These are phyloP conservation scores for Ganoderma boninense DNA, from an alignment of 1,284 basidiomycete genomes.

Conservation along the genomic window DNA sequence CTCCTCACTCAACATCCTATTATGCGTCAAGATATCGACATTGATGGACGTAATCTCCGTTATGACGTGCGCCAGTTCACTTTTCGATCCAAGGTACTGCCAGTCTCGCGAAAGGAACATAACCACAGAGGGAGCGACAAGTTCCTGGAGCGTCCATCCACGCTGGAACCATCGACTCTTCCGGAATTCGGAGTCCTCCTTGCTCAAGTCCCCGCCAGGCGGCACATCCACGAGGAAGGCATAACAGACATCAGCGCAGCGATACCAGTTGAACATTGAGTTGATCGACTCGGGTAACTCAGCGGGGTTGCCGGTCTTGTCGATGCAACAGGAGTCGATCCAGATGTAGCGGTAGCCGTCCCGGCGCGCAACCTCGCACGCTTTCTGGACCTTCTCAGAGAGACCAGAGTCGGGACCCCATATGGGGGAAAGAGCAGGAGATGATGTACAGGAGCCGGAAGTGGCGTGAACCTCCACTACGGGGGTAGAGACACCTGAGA, in stretches of 20 bases:
- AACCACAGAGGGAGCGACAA: constrained; percentile 1
- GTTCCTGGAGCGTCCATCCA: constrained; percentile 14
- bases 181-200: not conserved
- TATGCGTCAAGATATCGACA: not conserved
- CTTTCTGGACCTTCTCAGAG: constrained; percentile 7
- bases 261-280: too few relatives aligned
- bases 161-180: constrained; percentile 1
- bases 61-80: not conserved
- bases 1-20: not conserved
- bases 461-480: too few relatives aligned
- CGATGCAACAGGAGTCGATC: constrained; percentile 11
- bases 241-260: too few relatives aligned
- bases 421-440: not conserved
- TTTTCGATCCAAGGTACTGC: not conserved
- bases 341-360: constrained; percentile 11
- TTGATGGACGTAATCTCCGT: not conserved
- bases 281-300: too few relatives aligned
- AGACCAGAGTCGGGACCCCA: not conserved
- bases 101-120: constrained; percentile 5
- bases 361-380: not conserved
- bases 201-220: too few relatives aligned
- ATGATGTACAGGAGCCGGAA: too few relatives aligned
- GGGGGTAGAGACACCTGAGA: too few relatives aligned
- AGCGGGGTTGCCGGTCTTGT: too few relatives aligned
- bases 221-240: too few relatives aligned